Evolutionary conservation across 805 yeast genomes (phyloP).

Genomic region (Wickerhamiella siamensis): DNA sequence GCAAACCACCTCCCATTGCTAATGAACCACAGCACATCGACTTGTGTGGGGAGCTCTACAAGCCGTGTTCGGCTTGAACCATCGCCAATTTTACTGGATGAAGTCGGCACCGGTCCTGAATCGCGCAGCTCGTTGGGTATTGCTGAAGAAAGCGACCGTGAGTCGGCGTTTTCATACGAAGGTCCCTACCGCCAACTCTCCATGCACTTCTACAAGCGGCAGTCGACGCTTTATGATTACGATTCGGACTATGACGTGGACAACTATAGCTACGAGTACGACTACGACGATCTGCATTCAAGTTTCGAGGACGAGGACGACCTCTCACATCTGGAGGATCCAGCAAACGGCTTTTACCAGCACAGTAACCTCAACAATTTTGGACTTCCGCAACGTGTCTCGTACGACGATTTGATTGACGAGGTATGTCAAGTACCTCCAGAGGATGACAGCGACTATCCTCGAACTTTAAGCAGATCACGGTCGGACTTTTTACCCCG

Average conservation of each 20-base stretch:
- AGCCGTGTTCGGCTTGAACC: background rate
- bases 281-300: constrained; percentile 29
- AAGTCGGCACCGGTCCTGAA: background rate
- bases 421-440: background rate
- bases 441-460: constrained; percentile 22
- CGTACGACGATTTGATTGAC: background rate
- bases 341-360: constrained; percentile 15
- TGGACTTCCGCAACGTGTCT: constrained; percentile 21
- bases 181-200: constrained; percentile 40
- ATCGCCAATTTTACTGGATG: background rate
- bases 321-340: constrained; percentile 13
- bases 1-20: background rate
- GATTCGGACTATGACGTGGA: constrained; percentile 16
- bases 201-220: constrained; percentile 35
- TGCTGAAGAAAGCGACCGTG: background rate
- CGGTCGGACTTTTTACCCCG: background rate
- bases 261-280: constrained; percentile 19
- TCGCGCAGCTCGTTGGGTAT: background rate
- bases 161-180: constrained; percentile 36
- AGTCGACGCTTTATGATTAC: constrained; percentile 8
- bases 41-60: background rate
- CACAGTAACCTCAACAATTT: constrained; percentile 30
- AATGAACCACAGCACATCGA: background rate
- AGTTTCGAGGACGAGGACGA: constrained; percentile 30
- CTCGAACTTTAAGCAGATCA: constrained; percentile 5